Conservation (phyloP, 2,329 filamentous ascomycete species). For the Claviceps cyperi region DNA sequence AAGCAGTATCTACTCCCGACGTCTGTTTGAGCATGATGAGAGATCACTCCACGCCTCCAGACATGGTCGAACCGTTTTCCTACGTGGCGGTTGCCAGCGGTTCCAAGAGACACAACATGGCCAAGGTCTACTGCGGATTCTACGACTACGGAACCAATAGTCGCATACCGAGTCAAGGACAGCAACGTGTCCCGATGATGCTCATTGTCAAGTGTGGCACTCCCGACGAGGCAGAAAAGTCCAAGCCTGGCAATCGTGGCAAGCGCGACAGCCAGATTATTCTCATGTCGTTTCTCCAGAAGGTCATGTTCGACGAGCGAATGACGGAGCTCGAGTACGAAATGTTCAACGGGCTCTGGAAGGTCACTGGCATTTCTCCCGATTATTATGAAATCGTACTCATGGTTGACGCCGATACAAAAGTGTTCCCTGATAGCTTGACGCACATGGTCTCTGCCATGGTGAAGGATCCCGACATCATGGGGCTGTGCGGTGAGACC, state of each 20-base stretch:
- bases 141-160: constrained; percentile 87
- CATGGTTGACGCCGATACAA: constrained; percentile 98
- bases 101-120: constrained; percentile 98
- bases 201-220: constrained; percentile 92
- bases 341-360: constrained; percentile 99
- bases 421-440: constrained; percentile 94
- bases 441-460: constrained; percentile 99
- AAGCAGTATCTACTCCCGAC: constrained; percentile 75
- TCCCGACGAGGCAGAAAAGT: constrained; percentile 62
- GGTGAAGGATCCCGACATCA: constrained; percentile 98
- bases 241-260: constrained; percentile 91
- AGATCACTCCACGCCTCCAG: constrained; percentile 63
- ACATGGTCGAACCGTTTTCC: constrained; percentile 80
- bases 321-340: constrained; percentile 99
- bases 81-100: constrained; percentile 95
- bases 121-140: constrained; percentile 94
- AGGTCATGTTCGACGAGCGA: constrained; percentile 99
- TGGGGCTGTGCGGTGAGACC: constrained; percentile 96
- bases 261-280: constrained; percentile 99
- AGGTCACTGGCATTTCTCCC: constrained; percentile 93
- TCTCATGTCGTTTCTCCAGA: constrained; percentile 97
- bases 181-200: constrained; percentile 97
- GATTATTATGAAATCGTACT: constrained; percentile 97
- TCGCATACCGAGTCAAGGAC: constrained; percentile 66
- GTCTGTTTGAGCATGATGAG: constrained; percentile 89